Conservation (phyloP, 495 filamentous ascomycete genomes). For the Neurospora africana region DNA sequence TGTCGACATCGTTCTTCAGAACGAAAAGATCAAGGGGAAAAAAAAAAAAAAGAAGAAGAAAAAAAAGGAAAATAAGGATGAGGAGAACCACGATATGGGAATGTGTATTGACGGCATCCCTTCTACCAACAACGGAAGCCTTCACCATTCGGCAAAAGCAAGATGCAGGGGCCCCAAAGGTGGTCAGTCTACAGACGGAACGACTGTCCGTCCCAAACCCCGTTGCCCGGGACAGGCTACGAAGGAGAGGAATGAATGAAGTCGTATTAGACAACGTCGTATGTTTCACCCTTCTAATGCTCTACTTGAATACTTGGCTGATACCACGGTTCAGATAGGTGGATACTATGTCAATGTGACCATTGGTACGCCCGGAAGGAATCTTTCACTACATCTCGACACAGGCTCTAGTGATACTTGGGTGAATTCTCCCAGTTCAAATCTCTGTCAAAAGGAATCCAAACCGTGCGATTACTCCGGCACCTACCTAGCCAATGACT, state of each 20-base stretch:
- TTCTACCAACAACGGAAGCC: conserved; percentile 8
- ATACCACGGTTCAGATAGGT: conserved; percentile 33
- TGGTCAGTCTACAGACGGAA: conserved; percentile 39
- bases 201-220: conserved; percentile 32
- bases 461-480: conserved; percentile 49
- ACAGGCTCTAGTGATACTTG: conserved; percentile 88
- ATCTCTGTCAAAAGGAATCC: conserved; percentile 38
- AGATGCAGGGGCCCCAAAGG: conserved; percentile 24
- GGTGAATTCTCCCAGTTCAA: conserved; percentile 61
- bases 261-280: conserved; percentile 41
- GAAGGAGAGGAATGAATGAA: conserved; percentile 32
- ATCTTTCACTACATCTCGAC: conserved; percentile 59
- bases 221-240: conserved; percentile 30
- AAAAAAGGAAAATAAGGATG: conserved; percentile 2
- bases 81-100: conserved; percentile 13
- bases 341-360: conserved; percentile 65
- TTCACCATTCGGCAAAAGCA: conserved; percentile 10
- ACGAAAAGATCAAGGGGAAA: not conserved
- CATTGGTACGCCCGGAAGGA: conserved; percentile 59
- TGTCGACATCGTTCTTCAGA: not conserved
- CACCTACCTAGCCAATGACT: conserved; percentile 61
- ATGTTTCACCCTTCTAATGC: not conserved
- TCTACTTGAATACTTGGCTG: not conserved
- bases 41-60: not conserved
- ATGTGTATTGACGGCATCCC: conserved; percentile 13